Percentiles rank a stretch among this genome's conserved stretches.
Evolutionary conservation across 2,329 filamentous ascomycete genomes (phyloP).

Genomic region (Ilyonectria robusta): DNA sequence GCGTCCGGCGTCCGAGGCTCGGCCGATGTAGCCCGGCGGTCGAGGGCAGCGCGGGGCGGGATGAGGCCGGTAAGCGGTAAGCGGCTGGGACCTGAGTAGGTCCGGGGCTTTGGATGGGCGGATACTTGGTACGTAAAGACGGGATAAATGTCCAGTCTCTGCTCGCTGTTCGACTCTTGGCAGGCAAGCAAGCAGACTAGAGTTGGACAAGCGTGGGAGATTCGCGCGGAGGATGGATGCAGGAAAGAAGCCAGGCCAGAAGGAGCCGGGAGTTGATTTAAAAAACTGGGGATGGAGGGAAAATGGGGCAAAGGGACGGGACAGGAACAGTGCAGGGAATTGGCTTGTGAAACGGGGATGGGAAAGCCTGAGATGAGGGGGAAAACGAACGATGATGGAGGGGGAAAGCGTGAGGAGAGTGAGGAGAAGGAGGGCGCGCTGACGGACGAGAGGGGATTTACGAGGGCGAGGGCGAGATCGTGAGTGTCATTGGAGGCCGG

Average conservation of each 20-base stretch:
- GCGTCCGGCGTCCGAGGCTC: constrained; percentile 36
- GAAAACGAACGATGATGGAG: constrained; percentile 19
- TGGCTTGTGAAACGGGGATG: constrained; percentile 1
- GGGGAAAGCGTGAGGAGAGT: constrained; percentile 5
- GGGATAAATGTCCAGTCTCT: constrained; percentile 2
- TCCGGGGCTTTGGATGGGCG: background rate
- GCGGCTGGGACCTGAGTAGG: constrained; percentile 13
- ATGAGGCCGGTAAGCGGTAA: constrained; percentile 39
- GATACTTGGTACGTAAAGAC: constrained; percentile 18
- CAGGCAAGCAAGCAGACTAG: constrained; percentile 1
- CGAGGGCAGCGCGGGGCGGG: constrained; percentile 36
- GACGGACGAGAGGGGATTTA: constrained; percentile 33
- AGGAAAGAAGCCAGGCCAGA: constrained; percentile 5
- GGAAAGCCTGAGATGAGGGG: constrained; percentile 17
- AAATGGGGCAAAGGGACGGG: constrained; percentile 1
- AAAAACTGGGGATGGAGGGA: constrained; percentile 5
- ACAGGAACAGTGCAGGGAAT: background rate
- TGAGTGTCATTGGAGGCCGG: constrained; percentile 30
- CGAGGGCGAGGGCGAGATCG: constrained; percentile 29
- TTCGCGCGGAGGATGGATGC: background rate
- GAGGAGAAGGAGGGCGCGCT: constrained; percentile 1
- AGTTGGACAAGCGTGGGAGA: background rate
- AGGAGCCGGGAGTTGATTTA: constrained; percentile 3
- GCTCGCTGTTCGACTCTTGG: background rate
- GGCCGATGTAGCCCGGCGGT: constrained; percentile 44